Evolutionary conservation across 2,329 filamentous ascomycete genomes (phyloP).

Genomic region (Stromatinia cepivora): DNA sequence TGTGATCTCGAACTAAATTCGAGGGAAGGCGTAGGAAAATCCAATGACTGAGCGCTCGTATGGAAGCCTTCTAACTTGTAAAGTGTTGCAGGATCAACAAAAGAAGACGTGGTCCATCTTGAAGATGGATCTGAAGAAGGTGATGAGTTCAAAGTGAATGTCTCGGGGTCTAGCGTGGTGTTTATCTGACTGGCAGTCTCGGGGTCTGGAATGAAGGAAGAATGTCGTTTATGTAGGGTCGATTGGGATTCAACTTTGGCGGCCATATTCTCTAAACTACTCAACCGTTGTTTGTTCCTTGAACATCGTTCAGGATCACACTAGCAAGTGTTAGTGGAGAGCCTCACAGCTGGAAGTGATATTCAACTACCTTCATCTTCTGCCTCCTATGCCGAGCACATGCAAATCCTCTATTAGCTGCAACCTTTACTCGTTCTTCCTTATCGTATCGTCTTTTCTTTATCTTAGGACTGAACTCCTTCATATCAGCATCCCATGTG

Average conservation of each 20-base stretch:
- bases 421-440: constrained; percentile 28
- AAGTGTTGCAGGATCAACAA: constrained; percentile 18
- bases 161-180: constrained; percentile 3
- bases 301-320: constrained; percentile 24
- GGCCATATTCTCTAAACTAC: constrained; percentile 18
- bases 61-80: constrained; percentile 23
- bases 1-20: constrained; percentile 23
- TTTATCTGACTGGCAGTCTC: constrained; percentile 13
- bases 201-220: constrained; percentile 16
- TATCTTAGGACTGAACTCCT: constrained; percentile 22
- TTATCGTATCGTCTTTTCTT: constrained; percentile 27
- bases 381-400: constrained; percentile 28
- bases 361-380: constrained; percentile 28
- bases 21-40: constrained; percentile 18
- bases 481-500: constrained; percentile 27
- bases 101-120: constrained; percentile 17
- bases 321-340: constrained; percentile 3
- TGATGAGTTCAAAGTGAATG: constrained; percentile 4
- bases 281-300: constrained; percentile 22
- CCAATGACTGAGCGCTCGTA: constrained; percentile 18
- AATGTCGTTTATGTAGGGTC: constrained; percentile 13
- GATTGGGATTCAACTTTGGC: constrained; percentile 10
- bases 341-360: neutral
- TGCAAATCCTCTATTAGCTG: constrained; percentile 29
- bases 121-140: neutral